These are phyloP conservation scores for Stephania japonica DNA, from an alignment of 164 flowering plant genomes.

Conservation along the genomic window DNA sequence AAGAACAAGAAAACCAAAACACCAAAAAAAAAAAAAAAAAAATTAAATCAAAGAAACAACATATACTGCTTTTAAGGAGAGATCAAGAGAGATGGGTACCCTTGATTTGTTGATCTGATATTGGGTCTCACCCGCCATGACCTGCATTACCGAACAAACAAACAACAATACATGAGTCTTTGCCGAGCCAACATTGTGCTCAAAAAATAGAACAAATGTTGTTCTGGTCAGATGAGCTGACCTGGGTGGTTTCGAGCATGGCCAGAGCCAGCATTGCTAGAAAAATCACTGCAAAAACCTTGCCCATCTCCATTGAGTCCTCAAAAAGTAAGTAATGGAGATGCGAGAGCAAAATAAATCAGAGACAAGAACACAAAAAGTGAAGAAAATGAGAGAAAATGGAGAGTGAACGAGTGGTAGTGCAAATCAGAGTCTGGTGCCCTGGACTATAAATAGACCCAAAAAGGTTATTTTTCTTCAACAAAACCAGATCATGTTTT, in stretches of 20 bases:
- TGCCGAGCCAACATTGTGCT: no score
- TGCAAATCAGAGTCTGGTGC: neutral
- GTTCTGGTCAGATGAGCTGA: neutral
- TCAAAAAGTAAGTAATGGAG: neutral
- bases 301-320: slow-evolving; percentile 32
- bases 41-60: neutral
- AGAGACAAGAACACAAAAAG: neutral
- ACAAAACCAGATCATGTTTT: neutral
- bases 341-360: neutral
- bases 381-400: neutral
- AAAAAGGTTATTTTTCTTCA: neutral
- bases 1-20: neutral
- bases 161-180: neutral
- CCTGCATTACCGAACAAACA: slow-evolving; percentile 15
- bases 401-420: neutral
- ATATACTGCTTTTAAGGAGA: neutral
- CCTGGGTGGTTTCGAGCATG: slow-evolving; percentile 41
- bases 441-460: slow-evolving; percentile 12
- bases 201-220: no score
- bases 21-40: neutral
- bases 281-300: slow-evolving; percentile 29
- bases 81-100: neutral
- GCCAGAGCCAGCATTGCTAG: slow-evolving; percentile 46
- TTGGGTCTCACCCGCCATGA: slow-evolving; percentile 22
- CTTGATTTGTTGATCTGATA: slow-evolving; percentile 26